A percentile compares a stretch with the other conserved stretches of the same genome.
Evolutionary conservation across 192 early-diverging fungal genomes (phyloP).

Genomic region (Mortierella hygrophila): DNA sequence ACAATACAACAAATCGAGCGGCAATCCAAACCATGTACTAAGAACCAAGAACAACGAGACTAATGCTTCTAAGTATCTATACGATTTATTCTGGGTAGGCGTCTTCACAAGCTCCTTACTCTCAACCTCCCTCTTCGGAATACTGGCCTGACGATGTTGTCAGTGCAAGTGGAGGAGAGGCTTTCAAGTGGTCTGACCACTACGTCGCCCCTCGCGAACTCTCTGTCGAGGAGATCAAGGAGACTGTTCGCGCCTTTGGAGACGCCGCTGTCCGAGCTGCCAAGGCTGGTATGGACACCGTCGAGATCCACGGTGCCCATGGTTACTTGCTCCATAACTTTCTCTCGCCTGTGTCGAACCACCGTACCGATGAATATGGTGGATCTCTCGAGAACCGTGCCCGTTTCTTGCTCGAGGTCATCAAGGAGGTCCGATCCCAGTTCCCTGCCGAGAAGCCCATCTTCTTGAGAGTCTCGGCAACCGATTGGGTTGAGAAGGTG

Average conservation of each 20-base stretch:
- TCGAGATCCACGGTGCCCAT: conserved; percentile 94
- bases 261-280: conserved; percentile 76
- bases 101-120: conserved; percentile 12
- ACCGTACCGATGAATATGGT: conserved; percentile 93
- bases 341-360: conserved; percentile 83
- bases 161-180: conserved; percentile 67
- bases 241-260: conserved; percentile 73
- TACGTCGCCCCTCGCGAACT: conserved; percentile 67
- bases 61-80: background rate
- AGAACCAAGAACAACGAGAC: no score
- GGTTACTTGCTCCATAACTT: conserved; percentile 91
- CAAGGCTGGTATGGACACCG: conserved; percentile 87
- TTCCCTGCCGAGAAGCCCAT: conserved; percentile 88
- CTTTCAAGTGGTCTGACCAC: conserved; percentile 44
- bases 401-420: conserved; percentile 81
- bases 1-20: background rate
- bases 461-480: conserved; percentile 85
- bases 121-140: conserved; percentile 41
- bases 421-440: conserved; percentile 69
- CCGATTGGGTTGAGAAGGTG: conserved; percentile 74
- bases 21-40: no score
- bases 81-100: background rate
- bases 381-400: conserved; percentile 91
- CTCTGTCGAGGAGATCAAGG: conserved; percentile 74
- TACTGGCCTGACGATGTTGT: conserved; percentile 85